A percentile compares a stretch with the other conserved stretches of the same genome.
phyloP scores from a whole-genome alignment of 305 asterid species.

The Rubia peregrina region DNA sequence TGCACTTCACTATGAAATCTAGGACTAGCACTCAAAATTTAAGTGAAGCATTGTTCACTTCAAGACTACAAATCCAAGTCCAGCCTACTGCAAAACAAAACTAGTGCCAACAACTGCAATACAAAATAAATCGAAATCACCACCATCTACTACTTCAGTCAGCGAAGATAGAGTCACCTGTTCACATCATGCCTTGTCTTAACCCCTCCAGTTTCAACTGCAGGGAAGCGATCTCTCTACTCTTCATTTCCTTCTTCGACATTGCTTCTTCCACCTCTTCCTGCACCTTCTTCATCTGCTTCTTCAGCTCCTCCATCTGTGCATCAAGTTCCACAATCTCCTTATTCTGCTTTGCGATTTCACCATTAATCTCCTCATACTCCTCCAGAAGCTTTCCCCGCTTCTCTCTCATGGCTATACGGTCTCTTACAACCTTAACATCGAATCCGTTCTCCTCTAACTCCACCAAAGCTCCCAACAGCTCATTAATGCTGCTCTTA shows the following conservation, averaged over 20 bases:
- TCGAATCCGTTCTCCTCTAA: not conserved
- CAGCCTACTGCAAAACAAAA: not conserved
- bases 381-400: not conserved
- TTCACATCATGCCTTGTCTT: not conserved
- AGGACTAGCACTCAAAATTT: not conserved
- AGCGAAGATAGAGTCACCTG: not conserved
- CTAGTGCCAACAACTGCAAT: not conserved
- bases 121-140: not conserved
- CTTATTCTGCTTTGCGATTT: not conserved
- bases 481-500: constrained; percentile 21
- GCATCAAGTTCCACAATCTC: not conserved
- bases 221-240: not conserved
- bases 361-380: not conserved
- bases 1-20: not conserved
- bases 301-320: not conserved
- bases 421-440: not conserved
- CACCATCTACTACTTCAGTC: not conserved
- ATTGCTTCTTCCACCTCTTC: not conserved
- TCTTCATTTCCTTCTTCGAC: not conserved
- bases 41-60: not conserved
- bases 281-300: not conserved
- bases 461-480: not conserved
- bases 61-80: not conserved
- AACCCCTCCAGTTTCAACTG: not conserved
- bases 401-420: not conserved